A percentile compares a stretch with the other conserved stretches of the same genome.
Evolutionary conservation across 108 stramenopile species (phyloP).

Genomic region (Asterionellopsis glacialis): DNA sequence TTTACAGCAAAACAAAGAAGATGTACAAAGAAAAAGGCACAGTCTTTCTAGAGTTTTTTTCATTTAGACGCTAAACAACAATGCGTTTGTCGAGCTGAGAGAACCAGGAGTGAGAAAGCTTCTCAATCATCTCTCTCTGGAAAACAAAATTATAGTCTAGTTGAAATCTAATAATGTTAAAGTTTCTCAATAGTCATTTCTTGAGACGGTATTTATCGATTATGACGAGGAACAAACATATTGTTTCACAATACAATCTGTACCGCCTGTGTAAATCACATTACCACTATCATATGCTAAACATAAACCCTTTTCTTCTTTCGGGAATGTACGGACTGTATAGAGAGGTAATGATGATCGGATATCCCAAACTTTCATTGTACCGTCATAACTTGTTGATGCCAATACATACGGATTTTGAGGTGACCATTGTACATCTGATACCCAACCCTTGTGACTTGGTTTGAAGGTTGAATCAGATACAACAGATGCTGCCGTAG

Average conservation of each 20-base stretch:
- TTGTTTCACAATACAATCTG: constrained; percentile 70
- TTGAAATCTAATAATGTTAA: too few relatives aligned
- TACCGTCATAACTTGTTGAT: constrained; percentile 86
- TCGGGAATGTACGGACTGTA: constrained; percentile 78
- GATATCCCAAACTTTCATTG: constrained; percentile 91
- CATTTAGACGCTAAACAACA: too few relatives aligned
- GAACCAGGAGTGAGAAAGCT: too few relatives aligned
- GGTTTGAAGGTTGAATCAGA: constrained; percentile 36
- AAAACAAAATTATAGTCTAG: too few relatives aligned
- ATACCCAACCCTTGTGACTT: constrained; percentile 89
- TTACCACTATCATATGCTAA: constrained; percentile 24
- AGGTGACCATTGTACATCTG: constrained; percentile 75
- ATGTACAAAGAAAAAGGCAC: too few relatives aligned
- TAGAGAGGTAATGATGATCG: constrained; percentile 87
- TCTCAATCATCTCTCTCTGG: too few relatives aligned
- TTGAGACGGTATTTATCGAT: too few relatives aligned
- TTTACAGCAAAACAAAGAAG: too few relatives aligned
- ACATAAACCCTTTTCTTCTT: constrained; percentile 70
- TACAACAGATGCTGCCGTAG: constrained; percentile 5
- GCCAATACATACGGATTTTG: constrained; percentile 71
- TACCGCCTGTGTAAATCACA: constrained; percentile 60
- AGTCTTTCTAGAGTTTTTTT: too few relatives aligned
- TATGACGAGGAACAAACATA: background rate
- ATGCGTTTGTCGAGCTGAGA: too few relatives aligned
- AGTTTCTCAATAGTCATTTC: too few relatives aligned